These are phyloP conservation scores for Candida ovalis DNA, from an alignment of 805 yeast genomes.

Conservation along the genomic window DNA sequence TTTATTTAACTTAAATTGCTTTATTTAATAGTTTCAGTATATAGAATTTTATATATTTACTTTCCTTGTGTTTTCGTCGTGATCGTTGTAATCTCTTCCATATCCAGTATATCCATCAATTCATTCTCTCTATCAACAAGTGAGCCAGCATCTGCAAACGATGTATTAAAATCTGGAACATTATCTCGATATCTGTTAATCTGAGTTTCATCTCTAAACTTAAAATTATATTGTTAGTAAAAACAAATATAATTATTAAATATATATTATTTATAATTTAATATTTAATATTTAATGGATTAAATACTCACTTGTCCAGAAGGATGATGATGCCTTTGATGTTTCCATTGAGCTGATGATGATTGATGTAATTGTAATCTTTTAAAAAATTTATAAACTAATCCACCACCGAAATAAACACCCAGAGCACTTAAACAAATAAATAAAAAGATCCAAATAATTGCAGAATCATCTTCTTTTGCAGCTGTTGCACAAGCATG, in stretches of 20 bases:
- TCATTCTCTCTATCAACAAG: slow-evolving; percentile 28
- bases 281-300: too few species aligned
- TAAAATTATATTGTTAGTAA: slow-evolving; percentile 3
- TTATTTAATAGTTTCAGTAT: neutral
- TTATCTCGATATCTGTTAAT: slow-evolving; percentile 14
- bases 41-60: neutral
- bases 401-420: slow-evolving; percentile 42
- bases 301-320: slow-evolving; percentile 4
- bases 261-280: neutral
- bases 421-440: slow-evolving; percentile 41
- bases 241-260: too few species aligned
- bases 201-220: neutral
- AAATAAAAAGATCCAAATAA: slow-evolving; percentile 59
- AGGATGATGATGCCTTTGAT: slow-evolving; percentile 2
- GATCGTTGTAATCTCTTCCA: slow-evolving; percentile 6
- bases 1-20: too few species aligned
- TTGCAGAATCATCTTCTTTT: slow-evolving; percentile 58
- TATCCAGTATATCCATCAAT: slow-evolving; percentile 37
- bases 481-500: slow-evolving; percentile 84
- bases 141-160: slow-evolving; percentile 14
- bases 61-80: slow-evolving; percentile 4
- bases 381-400: slow-evolving; percentile 33
- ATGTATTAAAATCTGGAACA: slow-evolving; percentile 20
- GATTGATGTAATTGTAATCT: slow-evolving; percentile 5
- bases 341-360: slow-evolving; percentile 4